Percentiles rank a stretch among this genome's conserved stretches.
Conservation (phyloP, 148 eudicot genomes). For the Cornus suecica region DNA sequence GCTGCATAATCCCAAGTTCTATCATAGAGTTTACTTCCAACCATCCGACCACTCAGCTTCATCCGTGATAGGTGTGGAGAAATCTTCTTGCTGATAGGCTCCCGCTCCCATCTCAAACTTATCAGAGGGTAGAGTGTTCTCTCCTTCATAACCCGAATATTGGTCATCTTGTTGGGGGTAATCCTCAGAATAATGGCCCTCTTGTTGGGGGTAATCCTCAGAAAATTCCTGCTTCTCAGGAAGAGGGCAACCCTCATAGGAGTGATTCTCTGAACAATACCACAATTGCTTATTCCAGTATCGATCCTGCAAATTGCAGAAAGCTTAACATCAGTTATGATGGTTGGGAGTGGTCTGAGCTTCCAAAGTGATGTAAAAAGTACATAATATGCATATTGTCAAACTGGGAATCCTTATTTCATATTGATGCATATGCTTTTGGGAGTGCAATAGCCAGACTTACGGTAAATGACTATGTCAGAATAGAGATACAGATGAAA, state of each 20-base stretch:
- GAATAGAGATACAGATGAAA: too few species aligned
- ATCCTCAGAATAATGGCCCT: constrained; percentile 1
- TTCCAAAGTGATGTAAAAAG: not conserved
- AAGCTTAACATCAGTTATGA: not conserved
- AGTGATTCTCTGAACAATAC: constrained; percentile 65
- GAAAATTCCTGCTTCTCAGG: constrained; percentile 43
- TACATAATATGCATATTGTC: not conserved
- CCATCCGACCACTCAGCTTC: constrained; percentile 63
- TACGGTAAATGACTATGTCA: too few species aligned
- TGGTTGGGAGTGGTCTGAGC: not conserved
- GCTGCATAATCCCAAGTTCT: not conserved
- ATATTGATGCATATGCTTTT: not conserved
- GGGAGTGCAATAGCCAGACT: too few species aligned
- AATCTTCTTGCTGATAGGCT: constrained; percentile 12
- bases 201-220: constrained; percentile 19
- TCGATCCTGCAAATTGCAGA: constrained; percentile 52
- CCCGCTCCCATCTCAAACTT: not conserved
- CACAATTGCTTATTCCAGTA: constrained; percentile 76
- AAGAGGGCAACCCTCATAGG: constrained; percentile 83
- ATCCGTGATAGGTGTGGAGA: constrained; percentile 28
- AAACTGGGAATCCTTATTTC: not conserved
- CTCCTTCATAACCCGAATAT: constrained; percentile 7
- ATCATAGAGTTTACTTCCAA: constrained; percentile 31
- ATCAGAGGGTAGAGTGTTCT: not conserved
- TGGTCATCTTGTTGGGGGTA: constrained; percentile 14